phyloP scores from a whole-genome alignment of 2,329 filamentous ascomycete genomes.

The Verticillium longisporum region DNA sequence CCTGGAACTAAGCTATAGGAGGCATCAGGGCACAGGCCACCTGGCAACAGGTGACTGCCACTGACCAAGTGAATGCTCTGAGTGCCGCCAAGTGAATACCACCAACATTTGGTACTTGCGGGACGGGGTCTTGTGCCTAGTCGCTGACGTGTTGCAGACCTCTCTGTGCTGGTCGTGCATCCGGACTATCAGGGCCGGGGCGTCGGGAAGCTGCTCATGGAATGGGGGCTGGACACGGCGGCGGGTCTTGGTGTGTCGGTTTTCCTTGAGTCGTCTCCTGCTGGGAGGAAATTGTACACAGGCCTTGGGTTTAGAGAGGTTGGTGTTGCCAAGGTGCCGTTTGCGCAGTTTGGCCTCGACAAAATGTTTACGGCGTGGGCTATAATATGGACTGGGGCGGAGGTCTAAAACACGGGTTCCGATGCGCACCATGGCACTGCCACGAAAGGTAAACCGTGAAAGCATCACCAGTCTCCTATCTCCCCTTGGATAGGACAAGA shows the following conservation, averaged over 20 bases:
- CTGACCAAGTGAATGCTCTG: no score
- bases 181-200: slow-evolving; percentile 28
- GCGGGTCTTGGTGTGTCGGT: slow-evolving; percentile 25
- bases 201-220: slow-evolving; percentile 25
- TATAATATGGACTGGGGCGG: slow-evolving; percentile 5
- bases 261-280: slow-evolving; percentile 27
- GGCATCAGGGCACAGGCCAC: no score
- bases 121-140: no score
- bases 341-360: slow-evolving; percentile 4
- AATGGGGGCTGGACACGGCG: slow-evolving; percentile 26
- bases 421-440: no score
- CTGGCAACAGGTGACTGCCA: no score
- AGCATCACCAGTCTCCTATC: no score
- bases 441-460: no score
- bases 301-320: slow-evolving; percentile 26
- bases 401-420: no score
- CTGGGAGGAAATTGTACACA: slow-evolving; percentile 24
- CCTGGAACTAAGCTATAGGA: no score
- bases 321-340: slow-evolving; percentile 8
- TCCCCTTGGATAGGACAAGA: no score
- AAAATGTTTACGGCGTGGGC: slow-evolving; percentile 6
- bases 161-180: slow-evolving; percentile 30
- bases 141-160: slow-evolving; percentile 17
- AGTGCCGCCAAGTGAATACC: no score
- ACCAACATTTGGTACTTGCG: no score